Percentiles rank a stretch among this genome's conserved stretches.
Evolutionary conservation across 202 grass and related monocot genomes (phyloP).

Genomic region (Digitaria exilis): DNA sequence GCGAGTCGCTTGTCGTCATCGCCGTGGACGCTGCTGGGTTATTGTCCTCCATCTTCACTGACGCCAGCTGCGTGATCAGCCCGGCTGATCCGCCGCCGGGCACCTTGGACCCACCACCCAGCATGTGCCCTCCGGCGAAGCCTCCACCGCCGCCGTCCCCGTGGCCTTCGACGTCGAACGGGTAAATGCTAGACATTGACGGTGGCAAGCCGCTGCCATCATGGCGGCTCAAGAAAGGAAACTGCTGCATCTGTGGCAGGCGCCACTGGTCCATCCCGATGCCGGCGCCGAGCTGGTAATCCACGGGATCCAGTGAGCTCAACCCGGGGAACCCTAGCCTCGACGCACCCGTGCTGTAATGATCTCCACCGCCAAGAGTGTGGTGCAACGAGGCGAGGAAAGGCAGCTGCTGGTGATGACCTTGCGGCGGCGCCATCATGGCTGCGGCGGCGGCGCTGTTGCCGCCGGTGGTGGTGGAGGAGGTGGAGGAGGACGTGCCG

Average conservation of each 20-base stretch:
- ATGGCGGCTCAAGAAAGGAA: constrained; percentile 57
- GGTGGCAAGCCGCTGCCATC: constrained; percentile 36
- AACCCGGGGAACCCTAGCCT: constrained; percentile 69
- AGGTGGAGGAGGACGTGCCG: constrained; percentile 61
- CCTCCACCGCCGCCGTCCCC: constrained; percentile 25
- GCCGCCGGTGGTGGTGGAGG: constrained; percentile 43
- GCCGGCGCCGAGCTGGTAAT: constrained; percentile 56
- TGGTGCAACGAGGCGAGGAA: constrained; percentile 74
- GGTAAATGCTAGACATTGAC: constrained; percentile 55
- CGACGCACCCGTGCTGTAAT: constrained; percentile 48
- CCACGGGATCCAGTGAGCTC: constrained; percentile 59
- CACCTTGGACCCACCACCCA: constrained; percentile 45
- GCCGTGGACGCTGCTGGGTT: constrained; percentile 24
- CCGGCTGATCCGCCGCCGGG: constrained; percentile 47
- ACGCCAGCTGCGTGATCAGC: constrained; percentile 68
- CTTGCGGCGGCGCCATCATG: constrained; percentile 43
- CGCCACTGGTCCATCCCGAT: constrained; percentile 77
- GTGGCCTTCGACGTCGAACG: constrained; percentile 43
- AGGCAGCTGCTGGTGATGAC: constrained; percentile 41
- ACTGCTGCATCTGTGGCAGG: constrained; percentile 68
- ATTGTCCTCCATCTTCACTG: constrained; percentile 87
- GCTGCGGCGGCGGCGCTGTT: constrained; percentile 14
- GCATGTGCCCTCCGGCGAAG: constrained; percentile 44
- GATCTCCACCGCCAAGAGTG: constrained; percentile 41
- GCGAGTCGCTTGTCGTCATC: constrained; percentile 38